phyloP scores from a whole-genome alignment of 495 filamentous ascomycete species.

The Endocarpon pusillum region DNA sequence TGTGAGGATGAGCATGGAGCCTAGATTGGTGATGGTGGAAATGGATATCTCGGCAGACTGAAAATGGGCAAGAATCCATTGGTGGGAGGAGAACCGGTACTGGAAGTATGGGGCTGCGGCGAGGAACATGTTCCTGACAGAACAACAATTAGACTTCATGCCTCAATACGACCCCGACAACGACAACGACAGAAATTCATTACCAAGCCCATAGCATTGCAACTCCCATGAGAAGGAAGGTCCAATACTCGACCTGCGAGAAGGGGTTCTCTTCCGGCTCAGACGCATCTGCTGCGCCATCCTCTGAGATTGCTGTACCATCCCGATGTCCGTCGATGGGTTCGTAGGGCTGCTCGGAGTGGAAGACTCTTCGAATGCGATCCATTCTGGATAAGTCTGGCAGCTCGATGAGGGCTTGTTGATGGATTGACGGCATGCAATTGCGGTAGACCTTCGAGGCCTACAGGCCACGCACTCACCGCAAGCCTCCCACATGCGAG shows the following conservation, averaged over 20 bases:
- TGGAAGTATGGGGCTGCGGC: slow-evolving; percentile 90
- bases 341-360: slow-evolving; percentile 36
- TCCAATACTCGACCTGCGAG: slow-evolving; percentile 63
- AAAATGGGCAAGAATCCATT: slow-evolving; percentile 61
- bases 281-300: slow-evolving; percentile 2
- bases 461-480: too few relatives aligned
- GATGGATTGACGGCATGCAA: too few relatives aligned
- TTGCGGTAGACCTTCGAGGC: too few relatives aligned
- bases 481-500: too few relatives aligned
- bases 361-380: slow-evolving; percentile 18
- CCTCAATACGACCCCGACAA: not conserved
- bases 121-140: slow-evolving; percentile 88
- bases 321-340: slow-evolving; percentile 29
- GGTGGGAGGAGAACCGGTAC: slow-evolving; percentile 51
- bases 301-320: slow-evolving; percentile 17
- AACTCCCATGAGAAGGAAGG: slow-evolving; percentile 75
- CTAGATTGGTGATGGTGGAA: slow-evolving; percentile 65
- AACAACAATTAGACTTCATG: not conserved
- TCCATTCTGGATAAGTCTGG: not conserved
- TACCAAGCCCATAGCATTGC: slow-evolving; percentile 98
- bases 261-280: slow-evolving; percentile 24
- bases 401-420: too few relatives aligned
- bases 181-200: slow-evolving; percentile 11
- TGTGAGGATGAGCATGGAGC: slow-evolving; percentile 52
- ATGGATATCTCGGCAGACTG: slow-evolving; percentile 79